Evolutionary conservation across 2,329 filamentous ascomycete species (phyloP).

Genomic region (Pseudopyricularia javanii): DNA sequence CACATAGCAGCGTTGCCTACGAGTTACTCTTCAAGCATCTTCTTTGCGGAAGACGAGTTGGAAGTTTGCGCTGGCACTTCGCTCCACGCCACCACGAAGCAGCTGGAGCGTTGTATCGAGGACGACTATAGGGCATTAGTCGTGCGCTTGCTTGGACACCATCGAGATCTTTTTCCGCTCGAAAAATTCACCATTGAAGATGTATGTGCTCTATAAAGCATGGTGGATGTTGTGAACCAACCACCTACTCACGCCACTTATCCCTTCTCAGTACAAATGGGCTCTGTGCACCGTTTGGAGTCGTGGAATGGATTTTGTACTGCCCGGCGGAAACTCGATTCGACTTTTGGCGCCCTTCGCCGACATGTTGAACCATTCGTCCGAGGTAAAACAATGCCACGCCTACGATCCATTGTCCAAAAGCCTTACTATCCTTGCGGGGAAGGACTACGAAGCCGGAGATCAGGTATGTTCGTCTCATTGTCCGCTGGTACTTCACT

Average conservation of each 20-base stretch:
- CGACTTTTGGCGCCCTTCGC: neutral
- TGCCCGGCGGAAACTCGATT: neutral
- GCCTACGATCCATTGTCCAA: neutral
- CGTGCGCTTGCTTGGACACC: neutral
- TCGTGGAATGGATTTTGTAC: neutral
- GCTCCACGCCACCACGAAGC: neutral
- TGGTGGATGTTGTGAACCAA: neutral
- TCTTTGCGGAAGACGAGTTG: neutral
- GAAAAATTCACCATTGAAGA: neutral
- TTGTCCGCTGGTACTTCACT: neutral
- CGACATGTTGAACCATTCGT: neutral
- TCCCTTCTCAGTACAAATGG: neutral
- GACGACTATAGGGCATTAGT: neutral
- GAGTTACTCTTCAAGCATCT: neutral
- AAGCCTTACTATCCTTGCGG: neutral
- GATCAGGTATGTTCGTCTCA: neutral
- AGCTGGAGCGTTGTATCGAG: neutral
- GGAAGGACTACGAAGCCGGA: neutral
- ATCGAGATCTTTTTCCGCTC: neutral
- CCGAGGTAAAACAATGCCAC: neutral
- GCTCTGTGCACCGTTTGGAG: neutral
- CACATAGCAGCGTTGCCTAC: neutral
- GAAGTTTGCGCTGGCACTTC: neutral
- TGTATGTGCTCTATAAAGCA: neutral
- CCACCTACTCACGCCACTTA: neutral